phyloP scores from a whole-genome alignment of 1,139 yeast species.

The Lodderomyces elongisporus region DNA sequence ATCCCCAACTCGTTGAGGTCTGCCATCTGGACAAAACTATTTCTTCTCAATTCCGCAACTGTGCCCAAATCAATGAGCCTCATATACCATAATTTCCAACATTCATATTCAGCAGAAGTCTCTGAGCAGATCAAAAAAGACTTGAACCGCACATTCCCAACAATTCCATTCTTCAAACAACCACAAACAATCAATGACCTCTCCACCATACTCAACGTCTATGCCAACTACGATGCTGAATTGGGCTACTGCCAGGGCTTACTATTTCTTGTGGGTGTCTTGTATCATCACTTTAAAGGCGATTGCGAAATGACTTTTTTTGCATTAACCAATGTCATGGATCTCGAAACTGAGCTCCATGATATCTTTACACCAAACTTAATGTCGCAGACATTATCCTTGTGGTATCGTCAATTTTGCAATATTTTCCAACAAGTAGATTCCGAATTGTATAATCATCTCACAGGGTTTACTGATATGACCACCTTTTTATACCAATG shows the following conservation, averaged over 20 bases:
- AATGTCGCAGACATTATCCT: constrained; percentile 52
- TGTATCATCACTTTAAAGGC: constrained; percentile 47
- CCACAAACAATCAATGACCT: constrained; percentile 41
- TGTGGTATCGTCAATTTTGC: constrained; percentile 53
- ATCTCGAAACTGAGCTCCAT: constrained; percentile 52
- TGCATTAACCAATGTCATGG: constrained; percentile 57
- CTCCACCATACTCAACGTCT: constrained; percentile 59
- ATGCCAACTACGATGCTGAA: constrained; percentile 62
- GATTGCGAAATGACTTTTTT: constrained; percentile 48
- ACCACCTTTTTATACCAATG: constrained; percentile 52
- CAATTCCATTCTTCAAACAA: constrained; percentile 45
- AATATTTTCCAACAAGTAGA: constrained; percentile 37
- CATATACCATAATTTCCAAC: constrained; percentile 40
- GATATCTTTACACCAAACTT: constrained; percentile 51
- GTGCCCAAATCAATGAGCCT: constrained; percentile 35
- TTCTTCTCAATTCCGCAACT: constrained; percentile 25
- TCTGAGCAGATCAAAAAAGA: constrained; percentile 58
- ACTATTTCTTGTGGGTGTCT: constrained; percentile 60
- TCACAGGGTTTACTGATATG: constrained; percentile 34
- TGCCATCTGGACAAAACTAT: constrained; percentile 33
- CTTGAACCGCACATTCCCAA: constrained; percentile 60
- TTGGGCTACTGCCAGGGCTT: constrained; percentile 73
- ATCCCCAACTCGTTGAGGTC: constrained; percentile 36
- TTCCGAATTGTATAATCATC: constrained; percentile 42
- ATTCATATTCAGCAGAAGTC: constrained; percentile 37